Evolutionary conservation across 495 filamentous ascomycete genomes (phyloP), one percentile per base, ranked within the genome.

Genomic region (Tuber brumale): DNA sequence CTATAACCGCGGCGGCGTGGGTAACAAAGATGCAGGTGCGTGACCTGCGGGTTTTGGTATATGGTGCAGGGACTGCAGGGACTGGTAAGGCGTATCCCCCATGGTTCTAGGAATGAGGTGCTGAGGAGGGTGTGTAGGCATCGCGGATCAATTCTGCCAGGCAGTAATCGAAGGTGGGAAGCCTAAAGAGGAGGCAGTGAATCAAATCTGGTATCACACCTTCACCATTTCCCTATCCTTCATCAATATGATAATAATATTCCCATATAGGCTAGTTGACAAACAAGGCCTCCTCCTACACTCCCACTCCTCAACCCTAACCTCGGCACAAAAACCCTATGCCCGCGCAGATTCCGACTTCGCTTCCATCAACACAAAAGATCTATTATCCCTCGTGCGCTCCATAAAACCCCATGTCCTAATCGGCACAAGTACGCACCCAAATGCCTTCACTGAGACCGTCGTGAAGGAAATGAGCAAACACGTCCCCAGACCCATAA

Each of bases 31-130:
- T 91, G 72, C 88, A 91, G 73, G 83, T 95, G 42, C 84, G 84
- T 45, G 92, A 97, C 76, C 85, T 90, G 7, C 87, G 90, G 66
- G 85, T 95, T 61, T 87, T 95, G 0, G 82, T 94, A 39, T 97
- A 93, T 82, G 94, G 94, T 31, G 88, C 93, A 3, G 94, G 94
- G 0, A 92, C 91, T n/a, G 94, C 94, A 6, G 94, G 94, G 1
- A 94, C 90, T 0, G 93, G 89, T 27, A 74, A 74, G 39, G 4
- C 1, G 27, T 48, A 35, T n/a, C 12, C 12, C 48, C 31, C 35
- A 46, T 23, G 37, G 35, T 4, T 8, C 61, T 9, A 14, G 4
- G 73, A 39, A 41, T n/a, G n/a, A 23, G 12, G 21, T 44, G 14
- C 43, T 76, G 37, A 74, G 23, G 16, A 9, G 23, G 39, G 19